These are phyloP conservation scores for Pseudonectria buxi DNA, from an alignment of 2,329 filamentous ascomycete genomes.

Conservation along the genomic window DNA sequence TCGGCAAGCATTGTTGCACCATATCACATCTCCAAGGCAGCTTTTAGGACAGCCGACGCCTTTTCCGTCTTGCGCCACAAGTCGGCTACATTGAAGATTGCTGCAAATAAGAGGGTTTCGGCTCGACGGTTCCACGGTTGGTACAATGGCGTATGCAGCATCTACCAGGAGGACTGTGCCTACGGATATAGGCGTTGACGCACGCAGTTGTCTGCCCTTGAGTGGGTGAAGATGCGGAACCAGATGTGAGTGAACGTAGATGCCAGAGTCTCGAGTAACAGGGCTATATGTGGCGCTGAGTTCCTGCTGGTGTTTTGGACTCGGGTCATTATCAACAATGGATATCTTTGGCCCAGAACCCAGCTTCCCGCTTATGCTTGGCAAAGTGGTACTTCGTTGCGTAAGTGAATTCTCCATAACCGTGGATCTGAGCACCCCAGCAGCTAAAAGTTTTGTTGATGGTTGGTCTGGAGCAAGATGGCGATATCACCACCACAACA, in stretches of 20 bases:
- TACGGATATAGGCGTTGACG: slow-evolving; percentile 13
- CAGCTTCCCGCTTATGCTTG: too few relatives aligned
- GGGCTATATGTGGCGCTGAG: too few relatives aligned
- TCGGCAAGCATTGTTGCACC: slow-evolving; percentile 20
- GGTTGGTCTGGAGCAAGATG: too few relatives aligned
- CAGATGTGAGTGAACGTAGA: slow-evolving; percentile 18
- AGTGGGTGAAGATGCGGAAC: slow-evolving; percentile 16
- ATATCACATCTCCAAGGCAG: slow-evolving; percentile 19
- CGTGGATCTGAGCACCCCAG: too few relatives aligned
- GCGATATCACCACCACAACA: too few relatives aligned
- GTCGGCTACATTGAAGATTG: slow-evolving; percentile 19
- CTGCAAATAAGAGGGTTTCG: slow-evolving; percentile 19
- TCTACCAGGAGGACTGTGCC: slow-evolving; percentile 23
- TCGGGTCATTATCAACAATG: too few relatives aligned
- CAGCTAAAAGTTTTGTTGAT: too few relatives aligned
- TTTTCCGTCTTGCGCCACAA: slow-evolving; percentile 8
- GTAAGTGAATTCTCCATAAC: too few relatives aligned
- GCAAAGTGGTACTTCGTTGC: too few relatives aligned
- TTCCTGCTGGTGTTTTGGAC: too few relatives aligned
- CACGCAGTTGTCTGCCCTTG: slow-evolving; percentile 22
- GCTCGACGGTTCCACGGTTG: slow-evolving; percentile 11
- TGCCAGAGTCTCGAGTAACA: slow-evolving; percentile 9
- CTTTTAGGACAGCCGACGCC: slow-evolving; percentile 11
- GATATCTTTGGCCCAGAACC: too few relatives aligned
- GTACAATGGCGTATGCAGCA: slow-evolving; percentile 22